Evolutionary conservation across 2,329 filamentous ascomycete genomes (phyloP), one percentile per base, ranked within the genome.

Genomic region (Calycina marina): DNA sequence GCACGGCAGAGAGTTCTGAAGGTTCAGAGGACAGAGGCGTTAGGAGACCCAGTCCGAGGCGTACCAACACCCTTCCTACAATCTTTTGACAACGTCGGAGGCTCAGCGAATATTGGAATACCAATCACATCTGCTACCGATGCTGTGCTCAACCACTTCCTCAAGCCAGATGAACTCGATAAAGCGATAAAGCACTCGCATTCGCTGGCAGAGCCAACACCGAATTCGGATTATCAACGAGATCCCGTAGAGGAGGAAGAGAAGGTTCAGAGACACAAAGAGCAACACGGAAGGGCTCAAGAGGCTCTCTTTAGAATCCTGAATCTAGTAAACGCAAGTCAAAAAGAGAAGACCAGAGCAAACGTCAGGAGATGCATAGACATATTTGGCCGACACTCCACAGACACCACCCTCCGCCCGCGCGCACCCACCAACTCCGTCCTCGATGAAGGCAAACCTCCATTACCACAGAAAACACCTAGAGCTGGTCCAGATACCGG

Each of bases 401-500:
- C 90, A 1, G 90, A 98, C 56, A 48, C 56, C 6, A 53, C 59
- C 4, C 67, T 98, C 17, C 65, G 67, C 14, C 72, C 50, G 15
- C 43, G 48, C 32, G 37, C 48, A 16, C 33, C 45, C 1, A 32
- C 42, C 6, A 46, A 46, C 18, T 38, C 41, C 9, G 31, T 24
- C 1, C 31, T 41, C 4, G 13, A 39, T 14, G 44, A 37, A 18
- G 38, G 32, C 10, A 37, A 40, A 13, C 17, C 30, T 8, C 31
- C 40, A 13, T 25, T 43, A 5, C 43, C 46, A 4, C 50, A 48
- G 30, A 69, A 69, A 44, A 66, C 64, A 0, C 68, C 69, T 30
- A 77, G 92, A 18, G 73, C 76, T n/a, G 90, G 90, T 0, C 80
- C 79, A 4, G 90, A 98, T 53, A 98, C 88, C 1, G 90, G 90